A percentile compares a stretch with the other conserved stretches of the same genome.
Conservation (phyloP, 2,329 filamentous ascomycete species). For the Alternaria dauci region DNA sequence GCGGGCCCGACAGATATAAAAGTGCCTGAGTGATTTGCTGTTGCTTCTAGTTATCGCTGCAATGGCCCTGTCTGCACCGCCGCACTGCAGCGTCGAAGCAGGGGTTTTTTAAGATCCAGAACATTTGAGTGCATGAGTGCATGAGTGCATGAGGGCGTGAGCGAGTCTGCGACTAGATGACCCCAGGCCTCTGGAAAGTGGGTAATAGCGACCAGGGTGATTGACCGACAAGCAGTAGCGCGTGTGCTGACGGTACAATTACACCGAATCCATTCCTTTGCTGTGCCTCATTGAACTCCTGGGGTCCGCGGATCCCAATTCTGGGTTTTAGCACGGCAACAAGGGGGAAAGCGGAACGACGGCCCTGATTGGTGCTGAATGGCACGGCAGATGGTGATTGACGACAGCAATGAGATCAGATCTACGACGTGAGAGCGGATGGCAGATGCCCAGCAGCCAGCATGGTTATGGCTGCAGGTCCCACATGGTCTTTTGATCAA, state of each 20-base stretch:
- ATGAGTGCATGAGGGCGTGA: constrained; percentile 8
- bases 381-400: not conserved
- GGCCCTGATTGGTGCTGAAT: not conserved
- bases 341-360: not conserved
- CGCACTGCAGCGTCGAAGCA: not conserved
- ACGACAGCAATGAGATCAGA: not conserved
- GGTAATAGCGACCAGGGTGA: not conserved
- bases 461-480: no score
- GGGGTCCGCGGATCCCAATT: not conserved
- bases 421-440: not conserved
- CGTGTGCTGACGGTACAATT: constrained; percentile 14
- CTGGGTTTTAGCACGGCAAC: not conserved
- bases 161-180: not conserved
- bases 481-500: no score
- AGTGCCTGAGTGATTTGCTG: not conserved
- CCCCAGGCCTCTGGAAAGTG: constrained; percentile 6
- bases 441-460: not conserved
- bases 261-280: constrained; percentile 4
- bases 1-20: constrained; percentile 1
- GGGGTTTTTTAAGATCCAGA: constrained; percentile 1
- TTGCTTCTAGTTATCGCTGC: not conserved
- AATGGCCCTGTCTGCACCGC: not conserved
- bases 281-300: not conserved
- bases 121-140: constrained; percentile 3
- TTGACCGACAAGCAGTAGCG: constrained; percentile 12